Evolutionary conservation across 176 grass and related monocot genomes (phyloP).

Genomic region (Saccharum officinarum): DNA sequence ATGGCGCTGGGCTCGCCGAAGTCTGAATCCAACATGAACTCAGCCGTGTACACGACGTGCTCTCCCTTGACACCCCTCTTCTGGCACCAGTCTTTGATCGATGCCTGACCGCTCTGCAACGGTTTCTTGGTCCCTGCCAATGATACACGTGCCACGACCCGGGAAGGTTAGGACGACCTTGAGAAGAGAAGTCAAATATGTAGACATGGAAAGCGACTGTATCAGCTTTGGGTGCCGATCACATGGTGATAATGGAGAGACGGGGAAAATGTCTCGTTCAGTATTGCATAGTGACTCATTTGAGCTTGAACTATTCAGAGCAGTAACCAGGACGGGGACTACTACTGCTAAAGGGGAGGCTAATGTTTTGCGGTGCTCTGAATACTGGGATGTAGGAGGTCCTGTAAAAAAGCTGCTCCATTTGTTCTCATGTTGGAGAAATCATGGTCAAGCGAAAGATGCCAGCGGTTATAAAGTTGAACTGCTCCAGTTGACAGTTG

Average conservation of each 20-base stretch:
- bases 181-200: constrained; percentile 30
- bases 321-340: background rate
- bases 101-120: constrained; percentile 49
- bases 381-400: background rate
- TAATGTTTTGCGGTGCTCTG: background rate
- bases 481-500: constrained; percentile 14
- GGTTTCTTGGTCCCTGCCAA: constrained; percentile 69
- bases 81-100: constrained; percentile 82
- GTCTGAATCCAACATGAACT: constrained; percentile 69
- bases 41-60: constrained; percentile 79
- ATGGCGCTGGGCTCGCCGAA: constrained; percentile 86
- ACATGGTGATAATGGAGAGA: constrained; percentile 15
- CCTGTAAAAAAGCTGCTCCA: background rate
- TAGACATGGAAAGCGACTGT: constrained; percentile 34
- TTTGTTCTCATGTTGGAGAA: background rate
- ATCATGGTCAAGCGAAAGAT: constrained; percentile 3
- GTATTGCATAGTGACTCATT: background rate
- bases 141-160: constrained; percentile 19
- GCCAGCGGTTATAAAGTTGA: background rate
- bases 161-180: constrained; percentile 6
- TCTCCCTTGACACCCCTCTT: constrained; percentile 80
- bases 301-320: constrained; percentile 6
- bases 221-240: background rate
- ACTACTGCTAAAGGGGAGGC: background rate
- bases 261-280: constrained; percentile 8